Conservation (phyloP, 768 basidiomycete species). For the Fistulinella prunicolor region DNA sequence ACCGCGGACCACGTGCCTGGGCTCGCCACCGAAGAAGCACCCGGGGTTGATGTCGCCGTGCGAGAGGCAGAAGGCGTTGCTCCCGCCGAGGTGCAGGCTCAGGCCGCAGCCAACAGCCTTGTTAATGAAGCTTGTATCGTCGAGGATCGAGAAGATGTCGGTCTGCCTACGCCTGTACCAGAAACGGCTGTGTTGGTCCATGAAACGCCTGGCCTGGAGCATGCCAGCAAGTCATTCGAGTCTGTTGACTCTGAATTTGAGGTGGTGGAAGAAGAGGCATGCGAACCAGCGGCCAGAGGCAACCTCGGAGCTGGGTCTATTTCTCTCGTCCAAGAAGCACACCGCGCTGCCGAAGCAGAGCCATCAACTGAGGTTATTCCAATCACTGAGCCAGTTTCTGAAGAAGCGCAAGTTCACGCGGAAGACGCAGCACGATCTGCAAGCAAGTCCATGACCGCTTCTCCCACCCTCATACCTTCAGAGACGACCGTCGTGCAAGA, state of each 20-base stretch:
- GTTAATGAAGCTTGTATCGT: too few species aligned
- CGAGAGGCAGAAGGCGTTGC: not conserved
- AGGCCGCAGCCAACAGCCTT: not conserved
- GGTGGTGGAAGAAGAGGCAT: not conserved
- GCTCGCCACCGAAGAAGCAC: not conserved
- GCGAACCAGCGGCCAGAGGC: not conserved
- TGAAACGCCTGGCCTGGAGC: constrained; percentile 3
- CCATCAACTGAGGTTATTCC: constrained; percentile 2
- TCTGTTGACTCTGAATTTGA: not conserved
- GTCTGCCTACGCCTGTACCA: not conserved
- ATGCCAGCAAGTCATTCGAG: not conserved
- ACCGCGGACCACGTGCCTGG: constrained; percentile 6
- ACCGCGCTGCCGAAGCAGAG: constrained; percentile 2
- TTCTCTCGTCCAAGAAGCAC: not conserved
- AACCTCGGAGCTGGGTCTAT: not conserved
- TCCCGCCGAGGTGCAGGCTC: constrained; percentile 5
- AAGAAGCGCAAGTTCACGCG: not conserved
- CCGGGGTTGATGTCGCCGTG: not conserved
- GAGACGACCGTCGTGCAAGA: not conserved
- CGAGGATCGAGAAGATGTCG: not conserved
- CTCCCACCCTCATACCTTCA: constrained; percentile 1
- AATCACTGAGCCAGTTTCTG: not conserved
- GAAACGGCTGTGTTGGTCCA: not conserved
- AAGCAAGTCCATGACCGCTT: not conserved
- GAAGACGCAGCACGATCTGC: not conserved